A percentile compares a stretch with the other conserved stretches of the same genome.
These are phyloP conservation scores for Lipomyces anomalus DNA, from an alignment of 805 yeast species.

Conservation along the genomic window DNA sequence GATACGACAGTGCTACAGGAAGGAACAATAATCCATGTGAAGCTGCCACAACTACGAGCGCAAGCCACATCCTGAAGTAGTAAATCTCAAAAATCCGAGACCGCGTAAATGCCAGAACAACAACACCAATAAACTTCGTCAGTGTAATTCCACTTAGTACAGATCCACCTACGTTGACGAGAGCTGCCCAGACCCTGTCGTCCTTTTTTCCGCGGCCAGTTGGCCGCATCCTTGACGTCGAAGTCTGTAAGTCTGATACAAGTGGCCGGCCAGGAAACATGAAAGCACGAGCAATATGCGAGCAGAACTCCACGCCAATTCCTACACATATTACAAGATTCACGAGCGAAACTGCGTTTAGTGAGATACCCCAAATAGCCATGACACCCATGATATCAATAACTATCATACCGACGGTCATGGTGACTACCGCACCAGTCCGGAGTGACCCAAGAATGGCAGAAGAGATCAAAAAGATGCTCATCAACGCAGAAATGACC, in stretches of 20 bases:
- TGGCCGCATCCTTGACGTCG: constrained; percentile 13
- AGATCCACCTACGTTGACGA: constrained; percentile 78
- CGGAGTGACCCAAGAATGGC: constrained; percentile 60
- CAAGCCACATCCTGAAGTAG: constrained; percentile 92
- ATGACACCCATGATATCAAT: constrained; percentile 74
- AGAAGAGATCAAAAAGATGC: constrained; percentile 50
- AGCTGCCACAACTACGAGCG: constrained; percentile 70
- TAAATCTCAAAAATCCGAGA: constrained; percentile 86
- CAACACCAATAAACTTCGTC: constrained; percentile 83
- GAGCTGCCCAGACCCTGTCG: constrained; percentile 48
- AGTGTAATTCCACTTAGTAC: constrained; percentile 86
- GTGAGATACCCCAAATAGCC: constrained; percentile 65
- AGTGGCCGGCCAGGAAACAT: constrained; percentile 41
- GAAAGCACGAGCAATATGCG: constrained; percentile 78
- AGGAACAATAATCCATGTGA: constrained; percentile 71
- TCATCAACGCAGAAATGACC: constrained; percentile 45
- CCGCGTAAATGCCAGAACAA: constrained; percentile 77
- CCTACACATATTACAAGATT: constrained; percentile 91
- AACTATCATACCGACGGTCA: constrained; percentile 59
- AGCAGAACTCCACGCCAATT: constrained; percentile 86
- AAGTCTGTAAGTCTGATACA: constrained; percentile 2
- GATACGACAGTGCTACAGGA: constrained; percentile 63
- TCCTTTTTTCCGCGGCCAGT: constrained; percentile 26
- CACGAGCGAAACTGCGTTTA: constrained; percentile 86
- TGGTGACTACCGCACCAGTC: constrained; percentile 51